Evolutionary conservation across 2,329 filamentous ascomycete genomes (phyloP), one percentile per base, ranked within the genome.

Genomic region (Cercospora sp.): DNA sequence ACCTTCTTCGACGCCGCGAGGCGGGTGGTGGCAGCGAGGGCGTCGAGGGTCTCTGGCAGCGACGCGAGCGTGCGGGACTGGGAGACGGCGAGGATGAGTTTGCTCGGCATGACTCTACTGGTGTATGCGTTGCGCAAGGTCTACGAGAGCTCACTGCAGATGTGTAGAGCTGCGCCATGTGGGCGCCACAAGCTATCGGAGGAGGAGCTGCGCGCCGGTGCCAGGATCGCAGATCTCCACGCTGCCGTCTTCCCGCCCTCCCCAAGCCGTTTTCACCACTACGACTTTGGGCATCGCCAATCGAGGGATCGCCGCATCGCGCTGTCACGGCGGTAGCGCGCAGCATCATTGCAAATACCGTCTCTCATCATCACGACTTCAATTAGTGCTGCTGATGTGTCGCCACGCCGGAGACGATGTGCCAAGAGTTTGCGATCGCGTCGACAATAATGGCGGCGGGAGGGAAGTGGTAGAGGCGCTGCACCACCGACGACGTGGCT

Each of bases 21-120:
- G 26, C 81, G 81, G 36, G 91, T 89, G 13, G 91, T 88, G 10
- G 78, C 73, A 74, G 89, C 84, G 61, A 97, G 86, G 40, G 89
- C 86, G 6, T 80, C 75, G 65, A 97, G 86, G 0, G 93, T 96
- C 36, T 85, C 77, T 51, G 76, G 64, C n/a, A 82, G 81, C 10
- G 82, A 84, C 48, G 78, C 74, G 65, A 84, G 79, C 10, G 83
- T 84, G 66, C 80, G 80, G 55, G 79, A 78, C 76, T 85, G 84
- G 9, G 83, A 81, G 28, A 82, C 80, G n/a, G 83, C 84, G 63
- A 85, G 79, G 64, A 78, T 83, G 69, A 85, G 78, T 31, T 73
- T 80, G 63, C 82, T 79, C 9, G 82, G 79, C 71, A 72, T 72
- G 12, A 20, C 33, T 10, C n/a, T 5, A 40, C 36, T 23, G 45